Conservation (phyloP, 345 rosid species). For the Murraya koenigii region DNA sequence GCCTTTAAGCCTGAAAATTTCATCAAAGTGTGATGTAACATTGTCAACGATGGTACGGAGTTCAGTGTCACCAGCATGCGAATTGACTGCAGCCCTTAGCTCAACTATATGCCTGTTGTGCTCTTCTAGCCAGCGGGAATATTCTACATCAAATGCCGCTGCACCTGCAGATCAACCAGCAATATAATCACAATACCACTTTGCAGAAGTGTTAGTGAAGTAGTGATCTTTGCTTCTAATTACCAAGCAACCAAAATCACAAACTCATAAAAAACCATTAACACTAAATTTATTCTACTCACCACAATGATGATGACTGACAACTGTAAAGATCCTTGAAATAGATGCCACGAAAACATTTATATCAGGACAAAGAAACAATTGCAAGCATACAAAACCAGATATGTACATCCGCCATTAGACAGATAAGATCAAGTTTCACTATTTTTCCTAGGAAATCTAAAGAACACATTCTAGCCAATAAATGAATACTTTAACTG, state of each 20-base stretch:
- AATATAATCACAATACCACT: not conserved
- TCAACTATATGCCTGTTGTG: constrained; percentile 66
- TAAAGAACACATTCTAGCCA: not conserved
- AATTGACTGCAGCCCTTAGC: constrained; percentile 84
- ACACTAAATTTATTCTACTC: not conserved
- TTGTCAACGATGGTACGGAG: constrained; percentile 70
- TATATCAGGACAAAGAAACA: not conserved
- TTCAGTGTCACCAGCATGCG: constrained; percentile 89
- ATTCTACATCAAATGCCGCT: constrained; percentile 81
- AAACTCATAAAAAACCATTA: not conserved
- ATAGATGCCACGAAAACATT: not conserved
- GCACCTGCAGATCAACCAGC: constrained; percentile 52
- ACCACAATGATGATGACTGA: not conserved
- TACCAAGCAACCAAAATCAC: not conserved
- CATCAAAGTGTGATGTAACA: constrained; percentile 65
- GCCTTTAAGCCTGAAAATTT: constrained; percentile 76
- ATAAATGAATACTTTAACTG: not conserved
- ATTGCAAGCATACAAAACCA: not conserved
- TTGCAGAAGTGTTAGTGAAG: not conserved
- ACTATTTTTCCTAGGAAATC: not conserved
- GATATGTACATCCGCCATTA: not conserved
- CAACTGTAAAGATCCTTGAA: not conserved
- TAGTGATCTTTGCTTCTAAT: not conserved
- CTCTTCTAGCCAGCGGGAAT: constrained; percentile 90
- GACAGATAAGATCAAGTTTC: not conserved